A percentile compares a stretch with the other conserved stretches of the same genome.
Conservation (phyloP, 2,329 filamentous ascomycete genomes). For the Exserohilum turcica region DNA sequence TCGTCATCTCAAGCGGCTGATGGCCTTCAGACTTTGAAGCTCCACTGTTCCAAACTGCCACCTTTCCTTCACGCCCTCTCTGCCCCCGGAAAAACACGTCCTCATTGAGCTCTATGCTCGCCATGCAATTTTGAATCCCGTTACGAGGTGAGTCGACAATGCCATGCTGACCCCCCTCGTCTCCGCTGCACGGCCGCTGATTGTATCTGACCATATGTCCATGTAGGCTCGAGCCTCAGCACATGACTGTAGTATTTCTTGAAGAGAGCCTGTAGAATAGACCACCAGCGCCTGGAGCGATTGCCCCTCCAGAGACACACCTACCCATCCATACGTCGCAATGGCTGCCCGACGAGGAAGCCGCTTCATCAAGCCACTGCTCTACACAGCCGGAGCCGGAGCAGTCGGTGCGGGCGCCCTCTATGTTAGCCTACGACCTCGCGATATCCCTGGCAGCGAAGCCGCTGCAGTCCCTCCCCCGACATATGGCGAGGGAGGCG, state of each 20-base stretch:
- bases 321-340: constrained; percentile 12
- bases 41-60: constrained; percentile 19
- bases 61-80: constrained; percentile 6
- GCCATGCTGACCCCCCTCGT: constrained; percentile 2
- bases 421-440: constrained; percentile 70
- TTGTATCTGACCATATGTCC: constrained; percentile 6
- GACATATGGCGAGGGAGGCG: constrained; percentile 69
- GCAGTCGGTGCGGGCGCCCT: constrained; percentile 61
- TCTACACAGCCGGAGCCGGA: constrained; percentile 63
- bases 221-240: constrained; percentile 27
- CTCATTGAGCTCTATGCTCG: constrained; percentile 17
- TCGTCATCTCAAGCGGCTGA: constrained; percentile 16
- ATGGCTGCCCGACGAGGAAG: constrained; percentile 46
- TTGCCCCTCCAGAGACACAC: neutral
- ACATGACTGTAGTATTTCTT: constrained; percentile 15
- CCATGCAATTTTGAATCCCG: constrained; percentile 18
- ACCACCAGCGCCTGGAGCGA: constrained; percentile 9
- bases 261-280: constrained; percentile 10
- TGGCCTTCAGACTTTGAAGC: constrained; percentile 25
- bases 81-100: constrained; percentile 20
- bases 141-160: constrained; percentile 15
- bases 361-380: constrained; percentile 61
- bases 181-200: constrained; percentile 29
- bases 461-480: constrained; percentile 72
- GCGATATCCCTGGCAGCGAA: constrained; percentile 73